Base-by-base conservation (phyloP, 495 filamentous ascomycete genomes). In the Hypoxylon crocopeplum region DNA sequence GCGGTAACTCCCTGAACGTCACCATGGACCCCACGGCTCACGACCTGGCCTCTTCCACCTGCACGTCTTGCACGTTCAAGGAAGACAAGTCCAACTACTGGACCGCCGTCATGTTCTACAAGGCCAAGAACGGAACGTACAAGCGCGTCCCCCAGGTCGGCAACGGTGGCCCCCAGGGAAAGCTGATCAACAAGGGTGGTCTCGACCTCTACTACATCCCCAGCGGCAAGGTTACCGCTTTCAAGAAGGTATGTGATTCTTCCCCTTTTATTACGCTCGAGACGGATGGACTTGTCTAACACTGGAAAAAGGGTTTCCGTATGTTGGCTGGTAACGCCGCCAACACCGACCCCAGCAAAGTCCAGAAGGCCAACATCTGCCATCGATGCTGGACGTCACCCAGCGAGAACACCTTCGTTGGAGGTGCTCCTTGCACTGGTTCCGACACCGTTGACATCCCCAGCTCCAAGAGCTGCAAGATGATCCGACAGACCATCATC, bases 81-180 rank as follows among this genome's bases (percentile, higher is more conserved):
- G 73, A 84, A 59, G 90, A 93, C 71, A 79, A 86, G 69, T 88
- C 84, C 69, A 91, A 88, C 75, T 93, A 93, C 77, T 93, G 90
- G 90, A 85, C 84, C 29, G 86, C 89, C 15, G 75, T 78, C 66
- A 78, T 92, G 53, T 91, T 86, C 73, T 90, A 83, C 72, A 72
- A 84, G 62, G 80, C 81, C 22, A 77, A 84, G 73, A 92, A 93
- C 66, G 88, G 88, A 13, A 82, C 79, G 34, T 92, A 90, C 76
- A 80, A 83, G 57, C 79, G 80, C 46, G 88, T 91, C 25, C 77
- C 80, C 16, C 86, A 88, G 66, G 78, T 79, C 55, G 87, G 85
- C 54, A 84, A 84, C 72, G 77, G 75, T 37, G 79, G 79, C 24
- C 78, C 80, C 10, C 78, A 84, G 68, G 87, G 88, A 53, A 78